Evolutionary conservation across 2,329 filamentous ascomycete genomes (phyloP).

Genomic region (Colletotrichum simmondsii): DNA sequence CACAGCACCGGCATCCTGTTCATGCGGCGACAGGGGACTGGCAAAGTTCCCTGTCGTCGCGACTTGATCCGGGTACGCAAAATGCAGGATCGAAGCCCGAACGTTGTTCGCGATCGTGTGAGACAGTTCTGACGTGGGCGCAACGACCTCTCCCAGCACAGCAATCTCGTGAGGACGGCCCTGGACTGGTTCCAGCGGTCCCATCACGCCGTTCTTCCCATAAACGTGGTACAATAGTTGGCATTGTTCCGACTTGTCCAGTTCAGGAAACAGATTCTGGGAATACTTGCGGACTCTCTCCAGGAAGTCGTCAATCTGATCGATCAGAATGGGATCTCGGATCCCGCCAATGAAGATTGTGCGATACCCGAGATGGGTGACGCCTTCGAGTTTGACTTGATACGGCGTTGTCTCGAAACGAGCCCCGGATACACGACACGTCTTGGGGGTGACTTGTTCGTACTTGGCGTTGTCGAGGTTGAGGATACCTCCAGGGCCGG

Average conservation of each 20-base stretch:
- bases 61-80: constrained; percentile 59
- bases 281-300: constrained; percentile 38
- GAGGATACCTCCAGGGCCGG: constrained; percentile 61
- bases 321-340: constrained; percentile 57
- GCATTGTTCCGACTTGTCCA: constrained; percentile 43
- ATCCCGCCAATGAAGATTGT: constrained; percentile 58
- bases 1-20: constrained; percentile 46
- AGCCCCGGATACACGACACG: constrained; percentile 52
- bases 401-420: constrained; percentile 49
- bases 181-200: constrained; percentile 38
- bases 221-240: constrained; percentile 58
- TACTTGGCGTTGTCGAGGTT: constrained; percentile 54
- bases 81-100: constrained; percentile 50
- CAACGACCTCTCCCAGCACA: constrained; percentile 58
- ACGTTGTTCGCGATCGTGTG: constrained; percentile 46
- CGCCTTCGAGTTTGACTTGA: constrained; percentile 61
- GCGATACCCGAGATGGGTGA: constrained; percentile 53
- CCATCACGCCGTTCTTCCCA: constrained; percentile 47
- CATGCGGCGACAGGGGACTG: constrained; percentile 12
- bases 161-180: constrained; percentile 52
- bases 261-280: constrained; percentile 35
- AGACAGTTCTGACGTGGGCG: constrained; percentile 55
- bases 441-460: constrained; percentile 48
- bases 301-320: constrained; percentile 50
- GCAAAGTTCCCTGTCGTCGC: constrained; percentile 64